Percentiles rank a stretch among this genome's conserved stretches.
phyloP scores from a whole-genome alignment of 2,329 filamentous ascomycete genomes.

The Colletotrichum ledebouriae region DNA sequence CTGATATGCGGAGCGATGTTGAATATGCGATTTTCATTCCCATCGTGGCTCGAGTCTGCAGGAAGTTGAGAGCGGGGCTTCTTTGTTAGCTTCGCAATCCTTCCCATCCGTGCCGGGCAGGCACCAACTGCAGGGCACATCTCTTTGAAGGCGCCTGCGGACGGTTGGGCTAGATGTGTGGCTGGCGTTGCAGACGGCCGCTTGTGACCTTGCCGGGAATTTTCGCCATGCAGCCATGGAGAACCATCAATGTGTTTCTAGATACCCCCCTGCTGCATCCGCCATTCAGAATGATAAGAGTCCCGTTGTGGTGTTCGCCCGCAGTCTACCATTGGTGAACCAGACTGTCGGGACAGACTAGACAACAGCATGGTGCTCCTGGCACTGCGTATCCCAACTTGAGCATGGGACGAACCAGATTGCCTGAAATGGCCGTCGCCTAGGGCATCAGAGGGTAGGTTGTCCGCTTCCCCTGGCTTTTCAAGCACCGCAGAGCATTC shows the following conservation, averaged over 20 bases:
- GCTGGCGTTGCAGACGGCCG: not conserved
- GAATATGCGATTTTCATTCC: slow-evolving; percentile 13
- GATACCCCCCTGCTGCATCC: slow-evolving; percentile 20
- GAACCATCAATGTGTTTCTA: slow-evolving; percentile 12
- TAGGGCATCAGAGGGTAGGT: not conserved
- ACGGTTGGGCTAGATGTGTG: not conserved
- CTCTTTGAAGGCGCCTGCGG: not conserved
- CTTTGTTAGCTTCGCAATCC: slow-evolving; percentile 2
- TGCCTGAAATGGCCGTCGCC: not conserved
- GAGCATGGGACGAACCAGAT: slow-evolving; percentile 4
- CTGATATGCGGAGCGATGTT: not conserved
- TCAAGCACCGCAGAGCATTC: not conserved
- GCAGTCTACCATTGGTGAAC: slow-evolving; percentile 20
- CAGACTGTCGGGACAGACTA: slow-evolving; percentile 18
- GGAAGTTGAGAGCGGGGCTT: slow-evolving; percentile 1
- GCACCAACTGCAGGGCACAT: not conserved
- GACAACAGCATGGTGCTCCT: slow-evolving; percentile 18
- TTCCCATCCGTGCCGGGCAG: not conserved
- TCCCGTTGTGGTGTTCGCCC: not conserved
- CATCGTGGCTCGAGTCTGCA: slow-evolving; percentile 2
- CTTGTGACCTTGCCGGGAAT: slow-evolving; percentile 24
- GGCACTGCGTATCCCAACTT: slow-evolving; percentile 24
- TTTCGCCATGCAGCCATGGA: slow-evolving; percentile 34
- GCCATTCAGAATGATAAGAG: slow-evolving; percentile 18
- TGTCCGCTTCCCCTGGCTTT: not conserved